Evolutionary conservation across 176 grass and related monocot genomes (phyloP).

Genomic region (Musa troglodytarum): DNA sequence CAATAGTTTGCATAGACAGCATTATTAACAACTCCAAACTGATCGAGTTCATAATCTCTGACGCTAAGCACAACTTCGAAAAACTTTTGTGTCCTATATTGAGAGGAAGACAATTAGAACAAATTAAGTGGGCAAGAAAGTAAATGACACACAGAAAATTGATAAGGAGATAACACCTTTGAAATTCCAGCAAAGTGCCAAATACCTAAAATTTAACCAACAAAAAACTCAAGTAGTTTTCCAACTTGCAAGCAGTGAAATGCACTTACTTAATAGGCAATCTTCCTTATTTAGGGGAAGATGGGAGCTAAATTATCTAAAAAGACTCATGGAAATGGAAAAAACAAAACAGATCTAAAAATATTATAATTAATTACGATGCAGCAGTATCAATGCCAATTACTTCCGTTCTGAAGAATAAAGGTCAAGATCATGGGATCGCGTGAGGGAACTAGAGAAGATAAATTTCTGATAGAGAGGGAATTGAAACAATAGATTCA

Average conservation of each 20-base stretch:
- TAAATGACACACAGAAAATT: neutral
- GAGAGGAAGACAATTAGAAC: neutral
- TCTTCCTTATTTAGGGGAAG: no score
- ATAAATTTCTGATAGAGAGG: neutral
- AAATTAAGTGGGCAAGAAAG: neutral
- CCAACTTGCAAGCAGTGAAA: no score
- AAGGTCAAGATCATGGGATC: no score
- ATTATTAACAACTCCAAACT: constrained; percentile 91
- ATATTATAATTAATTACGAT: no score
- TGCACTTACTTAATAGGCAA: no score
- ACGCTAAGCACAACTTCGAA: constrained; percentile 67
- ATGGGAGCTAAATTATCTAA: no score
- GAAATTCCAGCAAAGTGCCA: neutral
- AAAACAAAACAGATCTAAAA: no score
- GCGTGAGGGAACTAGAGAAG: neutral
- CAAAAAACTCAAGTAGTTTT: neutral
- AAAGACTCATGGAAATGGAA: no score
- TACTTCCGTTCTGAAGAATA: no score
- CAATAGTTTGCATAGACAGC: constrained; percentile 81
- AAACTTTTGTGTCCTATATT: constrained; percentile 43
- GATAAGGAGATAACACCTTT: neutral
- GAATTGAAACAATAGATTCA: neutral
- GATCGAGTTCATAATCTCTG: constrained; percentile 84
- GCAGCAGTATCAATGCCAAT: no score
- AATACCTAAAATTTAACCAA: neutral